phyloP scores from a whole-genome alignment of 2,329 filamentous ascomycete genomes.

The Aspergillus fijiensis region DNA sequence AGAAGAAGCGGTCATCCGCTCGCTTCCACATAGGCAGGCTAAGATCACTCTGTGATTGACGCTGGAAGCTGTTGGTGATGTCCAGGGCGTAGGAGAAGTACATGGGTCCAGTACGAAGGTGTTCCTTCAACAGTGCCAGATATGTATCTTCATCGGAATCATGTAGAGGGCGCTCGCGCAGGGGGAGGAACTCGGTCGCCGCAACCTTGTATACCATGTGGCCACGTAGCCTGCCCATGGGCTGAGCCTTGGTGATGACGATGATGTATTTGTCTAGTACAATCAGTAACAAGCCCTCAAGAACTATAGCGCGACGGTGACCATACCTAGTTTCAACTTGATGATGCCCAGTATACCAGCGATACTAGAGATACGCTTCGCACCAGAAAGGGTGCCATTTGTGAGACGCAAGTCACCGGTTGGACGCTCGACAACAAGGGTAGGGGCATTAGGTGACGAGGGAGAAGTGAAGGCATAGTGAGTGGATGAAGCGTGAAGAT shows the following conservation, averaged over 20 bases:
- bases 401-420: slow-evolving; percentile 85
- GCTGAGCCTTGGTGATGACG: slow-evolving; percentile 89
- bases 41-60: slow-evolving; percentile 75
- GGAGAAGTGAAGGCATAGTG: slow-evolving; percentile 97
- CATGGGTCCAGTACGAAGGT: slow-evolving; percentile 82
- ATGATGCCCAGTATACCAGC: slow-evolving; percentile 93
- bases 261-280: slow-evolving; percentile 86
- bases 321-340: slow-evolving; percentile 82
- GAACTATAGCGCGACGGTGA: neutral
- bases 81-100: slow-evolving; percentile 98
- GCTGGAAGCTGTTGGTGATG: slow-evolving; percentile 94
- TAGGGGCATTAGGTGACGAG: slow-evolving; percentile 83
- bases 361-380: slow-evolving; percentile 88
- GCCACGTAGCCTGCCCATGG: slow-evolving; percentile 86
- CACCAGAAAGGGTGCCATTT: slow-evolving; percentile 72
- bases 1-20: slow-evolving; percentile 97
- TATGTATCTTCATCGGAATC: slow-evolving; percentile 95
- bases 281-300: slow-evolving; percentile 17
- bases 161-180: slow-evolving; percentile 86
- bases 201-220: slow-evolving; percentile 95
- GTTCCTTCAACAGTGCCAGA: slow-evolving; percentile 73
- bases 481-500: slow-evolving; percentile 86
- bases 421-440: slow-evolving; percentile 84
- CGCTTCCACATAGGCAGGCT: slow-evolving; percentile 81
- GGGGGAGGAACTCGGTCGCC: slow-evolving; percentile 86